Evolutionary conservation across 2,329 filamentous ascomycete species (phyloP), one percentile per base, ranked within the genome.

Genomic region (Hypomyces perniciosus): DNA sequence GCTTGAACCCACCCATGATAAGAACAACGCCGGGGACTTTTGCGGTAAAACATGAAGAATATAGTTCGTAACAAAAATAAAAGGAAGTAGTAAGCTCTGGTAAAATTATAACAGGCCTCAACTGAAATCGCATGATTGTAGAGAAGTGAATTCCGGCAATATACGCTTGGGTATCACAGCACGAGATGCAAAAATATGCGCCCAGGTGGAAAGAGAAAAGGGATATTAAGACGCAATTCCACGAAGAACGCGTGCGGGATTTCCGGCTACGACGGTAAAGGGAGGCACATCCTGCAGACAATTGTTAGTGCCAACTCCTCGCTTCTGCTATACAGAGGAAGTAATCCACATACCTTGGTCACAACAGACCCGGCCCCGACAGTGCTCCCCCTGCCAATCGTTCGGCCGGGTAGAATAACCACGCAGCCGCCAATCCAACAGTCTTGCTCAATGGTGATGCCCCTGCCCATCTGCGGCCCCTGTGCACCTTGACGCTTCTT

Each of bases 281-380:
- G 79, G 79, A 1, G 83, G 80, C 8, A 89, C 80, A 68, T 86
- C 78, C 74, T 77, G 31, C 33, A 28, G 10, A 8, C 5, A 31
- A 8, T 4, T 45, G 46, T 66, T 57, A 67, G 56, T 29, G n/a
- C 9, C 29, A 10, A n/a, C 5, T 20, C 40, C 27, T 12, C 20
- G 2, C 6, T 3, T 42, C 34, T 4, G 41, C 9, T 10, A 4
- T 5, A 27, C 3, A 12, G 28, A n/a, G 12, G 13, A 26, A 41
- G n/a, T 39, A 20, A 41, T 26, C 8, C 59, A 62, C 72, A 59
- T 65, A 79, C 75, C 83, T 86, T 92, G 1, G 88, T 91, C 26
- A 96, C 90, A 35, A 96, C 84, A 59, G 86, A 88, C 10, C 88
- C 90, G 6, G 91, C 90, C 8, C 88, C 90, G 54, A 96, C 79